Percentiles rank a stretch among this genome's conserved stretches.
These are phyloP conservation scores for Solanum sitiens DNA, from an alignment of 257 asterid genomes.

Conservation along the genomic window DNA sequence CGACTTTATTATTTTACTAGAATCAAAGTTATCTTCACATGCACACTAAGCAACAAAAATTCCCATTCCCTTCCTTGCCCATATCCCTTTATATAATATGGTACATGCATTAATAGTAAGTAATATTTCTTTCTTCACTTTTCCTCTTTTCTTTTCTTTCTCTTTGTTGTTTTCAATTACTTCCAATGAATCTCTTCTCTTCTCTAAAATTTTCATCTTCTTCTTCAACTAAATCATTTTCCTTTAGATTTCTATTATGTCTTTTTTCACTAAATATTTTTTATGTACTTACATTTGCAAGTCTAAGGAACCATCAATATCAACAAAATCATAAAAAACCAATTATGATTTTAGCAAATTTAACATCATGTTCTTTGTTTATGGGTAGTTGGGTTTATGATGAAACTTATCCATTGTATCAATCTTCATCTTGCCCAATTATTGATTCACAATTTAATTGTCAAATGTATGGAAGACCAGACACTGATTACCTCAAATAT, in stretches of 20 bases:
- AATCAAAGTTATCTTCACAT: conserved; percentile 33
- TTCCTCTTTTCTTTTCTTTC: background rate
- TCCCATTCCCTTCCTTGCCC: background rate
- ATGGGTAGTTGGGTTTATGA: conserved; percentile 77
- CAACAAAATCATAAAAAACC: conserved; percentile 23
- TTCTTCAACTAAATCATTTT: conserved; percentile 32
- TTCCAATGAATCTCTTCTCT: background rate
- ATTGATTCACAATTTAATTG: conserved; percentile 82
- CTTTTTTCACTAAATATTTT: conserved; percentile 8
- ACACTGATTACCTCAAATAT: conserved; percentile 69
- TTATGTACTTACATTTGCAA: conserved; percentile 28
- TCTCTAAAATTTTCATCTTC: background rate
- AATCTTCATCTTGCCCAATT: conserved; percentile 50
- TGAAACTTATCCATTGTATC: conserved; percentile 52
- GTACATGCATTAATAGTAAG: background rate
- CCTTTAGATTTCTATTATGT: conserved; percentile 9
- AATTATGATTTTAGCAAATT: conserved; percentile 30
- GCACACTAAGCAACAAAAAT: conserved; percentile 34
- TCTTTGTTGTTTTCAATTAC: background rate
- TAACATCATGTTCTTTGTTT: conserved; percentile 50
- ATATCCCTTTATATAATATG: background rate
- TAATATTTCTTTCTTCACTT: background rate
- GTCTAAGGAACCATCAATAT: conserved; percentile 9
- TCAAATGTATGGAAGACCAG: conserved; percentile 72
- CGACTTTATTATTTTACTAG: background rate